A percentile compares a stretch with the other conserved stretches of the same genome.
phyloP scores from a whole-genome alignment of 75 land plant species.

The Cryptomeria japonica region DNA sequence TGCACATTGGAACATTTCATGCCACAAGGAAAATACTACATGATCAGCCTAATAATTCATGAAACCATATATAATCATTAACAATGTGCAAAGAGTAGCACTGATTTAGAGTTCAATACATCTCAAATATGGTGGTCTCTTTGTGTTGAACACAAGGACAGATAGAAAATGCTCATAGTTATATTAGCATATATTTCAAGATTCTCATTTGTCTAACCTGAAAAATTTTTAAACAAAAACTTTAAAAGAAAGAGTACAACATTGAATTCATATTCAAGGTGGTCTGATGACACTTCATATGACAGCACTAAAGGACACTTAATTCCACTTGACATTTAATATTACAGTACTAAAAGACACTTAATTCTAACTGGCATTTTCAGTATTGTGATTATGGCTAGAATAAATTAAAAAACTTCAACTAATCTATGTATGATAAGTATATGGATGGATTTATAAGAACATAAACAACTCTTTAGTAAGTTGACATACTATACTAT shows the following conservation, averaged over 20 bases:
- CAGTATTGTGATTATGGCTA: neutral
- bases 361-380: neutral
- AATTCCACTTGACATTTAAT: neutral
- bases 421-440: neutral
- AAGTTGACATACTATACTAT: neutral
- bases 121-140: neutral
- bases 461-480: neutral
- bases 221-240: neutral
- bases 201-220: neutral
- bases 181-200: neutral
- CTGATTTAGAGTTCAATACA: neutral
- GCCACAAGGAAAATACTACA: neutral
- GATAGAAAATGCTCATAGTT: neutral
- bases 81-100: neutral
- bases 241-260: neutral
- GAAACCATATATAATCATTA: neutral
- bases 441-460: slow-evolving; percentile 1
- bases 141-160: neutral
- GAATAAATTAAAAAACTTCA: neutral
- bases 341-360: neutral
- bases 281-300: neutral
- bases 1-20: slow-evolving; percentile 2
- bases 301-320: neutral
- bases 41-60: neutral
- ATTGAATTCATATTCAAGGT: neutral